Percentiles rank a stretch among this genome's conserved stretches.
Evolutionary conservation across 805 yeast genomes (phyloP).

Genomic region (Wickerhamomyces xylosicus): DNA sequence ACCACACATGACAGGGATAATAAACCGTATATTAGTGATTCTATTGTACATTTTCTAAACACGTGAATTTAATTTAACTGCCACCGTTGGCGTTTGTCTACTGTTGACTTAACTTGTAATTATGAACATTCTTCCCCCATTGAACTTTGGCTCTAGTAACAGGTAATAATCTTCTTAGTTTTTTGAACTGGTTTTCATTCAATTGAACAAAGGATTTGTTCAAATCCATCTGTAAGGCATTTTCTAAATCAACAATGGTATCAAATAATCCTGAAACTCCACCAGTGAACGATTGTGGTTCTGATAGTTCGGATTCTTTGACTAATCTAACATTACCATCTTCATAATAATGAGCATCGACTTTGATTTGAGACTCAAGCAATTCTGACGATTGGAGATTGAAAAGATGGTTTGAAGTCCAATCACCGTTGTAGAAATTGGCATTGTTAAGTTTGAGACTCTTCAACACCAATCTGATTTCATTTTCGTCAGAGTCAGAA

Average conservation of each 20-base stretch:
- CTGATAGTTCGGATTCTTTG: slow-evolving; percentile 10
- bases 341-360: slow-evolving; percentile 88
- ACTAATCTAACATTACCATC: slow-evolving; percentile 87
- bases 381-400: slow-evolving; percentile 28
- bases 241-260: slow-evolving; percentile 47
- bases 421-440: slow-evolving; percentile 84
- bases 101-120: slow-evolving; percentile 80
- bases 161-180: slow-evolving; percentile 83
- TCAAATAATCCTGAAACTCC: slow-evolving; percentile 20
- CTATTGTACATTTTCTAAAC: no score
- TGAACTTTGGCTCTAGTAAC: slow-evolving; percentile 84
- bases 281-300: slow-evolving; percentile 6
- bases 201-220: slow-evolving; percentile 56
- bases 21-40: no score
- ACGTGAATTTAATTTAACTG: slow-evolving; percentile 13
- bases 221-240: slow-evolving; percentile 45
- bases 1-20: no score
- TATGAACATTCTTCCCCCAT: slow-evolving; percentile 93
- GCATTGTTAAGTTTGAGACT: slow-evolving; percentile 58
- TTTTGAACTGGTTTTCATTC: slow-evolving; percentile 76
- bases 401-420: slow-evolving; percentile 61
- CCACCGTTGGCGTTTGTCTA: no score
- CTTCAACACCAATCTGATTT: slow-evolving; percentile 44
- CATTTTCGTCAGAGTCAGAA: slow-evolving; percentile 20
- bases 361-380: slow-evolving; percentile 31